Conservation (phyloP, 805 yeast species). For the Scheffersomyces spartinae region DNA sequence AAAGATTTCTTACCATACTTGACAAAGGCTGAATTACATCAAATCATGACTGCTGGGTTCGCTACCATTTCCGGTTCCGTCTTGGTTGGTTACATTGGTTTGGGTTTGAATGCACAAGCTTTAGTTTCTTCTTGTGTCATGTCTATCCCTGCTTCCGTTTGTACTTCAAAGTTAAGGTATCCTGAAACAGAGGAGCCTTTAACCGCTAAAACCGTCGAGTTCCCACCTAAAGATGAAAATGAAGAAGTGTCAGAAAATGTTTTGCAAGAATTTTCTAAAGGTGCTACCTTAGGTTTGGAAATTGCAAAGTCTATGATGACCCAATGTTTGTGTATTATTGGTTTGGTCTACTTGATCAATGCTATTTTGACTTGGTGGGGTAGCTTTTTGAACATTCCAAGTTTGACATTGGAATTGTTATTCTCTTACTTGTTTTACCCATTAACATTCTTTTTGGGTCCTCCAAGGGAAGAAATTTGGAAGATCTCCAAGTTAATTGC, state of each 20-base stretch:
- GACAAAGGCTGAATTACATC: conserved; percentile 52
- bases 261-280: conserved; percentile 46
- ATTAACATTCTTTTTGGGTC: conserved; percentile 46
- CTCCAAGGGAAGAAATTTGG: conserved; percentile 31
- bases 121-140: conserved; percentile 56
- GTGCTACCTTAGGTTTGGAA: conserved; percentile 45
- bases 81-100: conserved; percentile 48
- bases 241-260: conserved; percentile 34
- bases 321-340: conserved; percentile 51
- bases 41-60: conserved; percentile 51
- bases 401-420: conserved; percentile 43
- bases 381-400: conserved; percentile 45
- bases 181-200: conserved; percentile 50
- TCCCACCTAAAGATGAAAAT: conserved; percentile 31
- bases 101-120: conserved; percentile 53
- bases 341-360: conserved; percentile 43
- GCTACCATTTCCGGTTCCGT: conserved; percentile 58
- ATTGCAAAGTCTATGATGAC: conserved; percentile 48
- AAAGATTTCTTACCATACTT: conserved; percentile 48
- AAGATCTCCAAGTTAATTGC: conserved; percentile 24
- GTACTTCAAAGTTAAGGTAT: conserved; percentile 45
- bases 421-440: conserved; percentile 50
- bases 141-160: conserved; percentile 57
- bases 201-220: conserved; percentile 36
- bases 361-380: conserved; percentile 52